Percentiles rank a stretch among this genome's conserved stretches.
Evolutionary conservation across 192 early-diverging fungal genomes (phyloP).

Genomic region (Paraglomus brasilianum): DNA sequence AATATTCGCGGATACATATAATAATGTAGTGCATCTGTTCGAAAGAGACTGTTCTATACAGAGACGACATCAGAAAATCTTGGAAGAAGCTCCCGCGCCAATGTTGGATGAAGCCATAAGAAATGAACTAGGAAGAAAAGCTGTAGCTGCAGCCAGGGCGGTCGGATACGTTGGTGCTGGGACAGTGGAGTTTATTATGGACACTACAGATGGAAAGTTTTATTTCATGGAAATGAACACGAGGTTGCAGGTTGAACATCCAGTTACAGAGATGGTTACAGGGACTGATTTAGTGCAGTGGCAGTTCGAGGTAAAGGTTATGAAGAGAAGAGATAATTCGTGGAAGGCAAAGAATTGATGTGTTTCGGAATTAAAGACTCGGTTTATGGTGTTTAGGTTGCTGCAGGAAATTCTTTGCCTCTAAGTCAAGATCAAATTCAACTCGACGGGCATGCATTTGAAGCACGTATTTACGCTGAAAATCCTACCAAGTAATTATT

Average conservation of each 20-base stretch:
- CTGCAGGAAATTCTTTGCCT: slow-evolving; percentile 85
- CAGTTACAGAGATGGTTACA: slow-evolving; percentile 96
- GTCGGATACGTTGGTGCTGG: slow-evolving; percentile 93
- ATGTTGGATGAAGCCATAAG: slow-evolving; percentile 72
- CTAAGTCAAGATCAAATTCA: slow-evolving; percentile 65
- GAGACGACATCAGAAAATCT: slow-evolving; percentile 92
- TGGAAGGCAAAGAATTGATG: no score
- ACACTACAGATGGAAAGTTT: slow-evolving; percentile 81
- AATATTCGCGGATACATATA: slow-evolving; percentile 87
- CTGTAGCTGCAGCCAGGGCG: slow-evolving; percentile 90
- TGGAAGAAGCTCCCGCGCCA: slow-evolving; percentile 96
- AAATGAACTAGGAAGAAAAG: slow-evolving; percentile 74
- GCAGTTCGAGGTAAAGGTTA: slow-evolving; percentile 73
- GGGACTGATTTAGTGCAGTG: slow-evolving; percentile 90
- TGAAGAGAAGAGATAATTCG: neutral
- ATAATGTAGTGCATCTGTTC: slow-evolving; percentile 89
- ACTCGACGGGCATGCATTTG: slow-evolving; percentile 89
- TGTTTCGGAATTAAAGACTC: no score
- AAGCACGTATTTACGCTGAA: slow-evolving; percentile 97
- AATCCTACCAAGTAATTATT: slow-evolving; percentile 71
- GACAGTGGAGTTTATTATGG: slow-evolving; percentile 97
- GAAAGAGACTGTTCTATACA: slow-evolving; percentile 97
- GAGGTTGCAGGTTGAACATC: slow-evolving; percentile 93
- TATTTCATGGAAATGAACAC: slow-evolving; percentile 99
- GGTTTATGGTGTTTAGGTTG: no score